Evolutionary conservation across 768 basidiomycete species (phyloP).

Genomic region (Termitomyces sp.): DNA sequence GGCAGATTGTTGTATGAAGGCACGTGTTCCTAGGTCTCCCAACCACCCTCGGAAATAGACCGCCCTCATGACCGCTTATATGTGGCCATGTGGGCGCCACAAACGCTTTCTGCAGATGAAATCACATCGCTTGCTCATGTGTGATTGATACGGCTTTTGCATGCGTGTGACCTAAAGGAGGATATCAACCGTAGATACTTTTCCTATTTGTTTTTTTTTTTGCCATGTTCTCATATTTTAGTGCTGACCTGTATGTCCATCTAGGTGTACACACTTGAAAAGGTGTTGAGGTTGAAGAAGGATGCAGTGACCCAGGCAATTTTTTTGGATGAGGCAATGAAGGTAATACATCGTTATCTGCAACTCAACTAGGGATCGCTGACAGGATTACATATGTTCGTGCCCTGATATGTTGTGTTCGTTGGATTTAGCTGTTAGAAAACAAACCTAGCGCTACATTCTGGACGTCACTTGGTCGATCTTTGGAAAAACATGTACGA

Average conservation of each 20-base stretch:
- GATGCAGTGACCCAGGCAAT: slow-evolving; percentile 70
- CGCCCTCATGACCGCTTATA: slow-evolving; percentile 2
- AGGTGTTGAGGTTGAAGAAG: slow-evolving; percentile 84
- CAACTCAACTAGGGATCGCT: not conserved
- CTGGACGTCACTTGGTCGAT: slow-evolving; percentile 77
- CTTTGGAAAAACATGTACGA: slow-evolving; percentile 76
- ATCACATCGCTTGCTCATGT: not conserved
- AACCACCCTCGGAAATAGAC: not conserved
- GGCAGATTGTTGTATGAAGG: slow-evolving; percentile 89
- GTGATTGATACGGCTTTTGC: not conserved
- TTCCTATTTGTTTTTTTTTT: not conserved
- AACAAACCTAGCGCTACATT: slow-evolving; percentile 89
- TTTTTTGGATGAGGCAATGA: slow-evolving; percentile 93
- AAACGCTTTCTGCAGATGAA: slow-evolving; percentile 6
- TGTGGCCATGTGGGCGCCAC: slow-evolving; percentile 7
- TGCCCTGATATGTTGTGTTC: not conserved
- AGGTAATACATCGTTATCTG: slow-evolving; percentile 38
- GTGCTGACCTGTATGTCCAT: not conserved
- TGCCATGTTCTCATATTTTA: not conserved
- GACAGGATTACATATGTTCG: not conserved
- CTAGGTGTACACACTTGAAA: slow-evolving; percentile 95
- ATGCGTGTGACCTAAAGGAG: not conserved
- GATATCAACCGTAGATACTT: not conserved
- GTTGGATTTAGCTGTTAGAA: slow-evolving; percentile 59
- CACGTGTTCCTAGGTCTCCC: slow-evolving; percentile 10